A percentile compares a stretch with the other conserved stretches of the same genome.
Conservation (phyloP, 2,329 filamentous ascomycete genomes). For the Calonectria pteridis region DNA sequence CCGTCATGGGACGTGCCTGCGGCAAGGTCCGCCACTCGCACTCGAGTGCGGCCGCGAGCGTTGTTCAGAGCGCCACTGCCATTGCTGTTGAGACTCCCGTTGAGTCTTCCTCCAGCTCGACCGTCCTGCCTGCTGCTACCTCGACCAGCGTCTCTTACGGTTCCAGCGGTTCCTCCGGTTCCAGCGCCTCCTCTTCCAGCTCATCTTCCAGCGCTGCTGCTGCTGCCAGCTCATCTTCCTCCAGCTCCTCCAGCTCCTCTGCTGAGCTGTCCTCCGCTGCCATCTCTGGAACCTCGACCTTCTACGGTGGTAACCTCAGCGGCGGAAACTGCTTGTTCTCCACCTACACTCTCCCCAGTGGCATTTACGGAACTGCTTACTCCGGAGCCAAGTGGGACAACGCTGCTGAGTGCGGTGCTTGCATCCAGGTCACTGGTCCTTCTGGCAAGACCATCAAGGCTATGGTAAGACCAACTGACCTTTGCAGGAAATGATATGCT, state of each 20-base stretch:
- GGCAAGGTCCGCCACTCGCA: conserved; percentile 30
- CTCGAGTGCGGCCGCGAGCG: conserved; percentile 19
- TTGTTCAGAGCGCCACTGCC: conserved; percentile 10
- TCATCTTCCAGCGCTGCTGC: conserved; percentile 12
- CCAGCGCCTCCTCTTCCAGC: conserved; percentile 18
- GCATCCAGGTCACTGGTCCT: conserved; percentile 70
- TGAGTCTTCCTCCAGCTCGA: conserved; percentile 2
- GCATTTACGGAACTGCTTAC: conserved; percentile 72
- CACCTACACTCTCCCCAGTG: conserved; percentile 70
- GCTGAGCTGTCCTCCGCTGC: conserved; percentile 12
- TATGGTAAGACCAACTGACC: conserved; percentile 63
- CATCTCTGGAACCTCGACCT: conserved; percentile 53
- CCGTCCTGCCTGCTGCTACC: neutral
- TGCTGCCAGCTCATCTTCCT: conserved; percentile 3
- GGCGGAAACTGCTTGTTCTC: conserved; percentile 75
- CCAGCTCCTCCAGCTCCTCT: conserved; percentile 12
- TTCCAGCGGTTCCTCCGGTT: conserved; percentile 6
- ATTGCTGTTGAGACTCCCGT: neutral
- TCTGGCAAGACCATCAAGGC: conserved; percentile 67
- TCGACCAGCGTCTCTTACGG: neutral
- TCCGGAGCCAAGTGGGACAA: conserved; percentile 69
- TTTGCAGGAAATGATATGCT: neutral
- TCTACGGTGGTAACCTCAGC: conserved; percentile 66
- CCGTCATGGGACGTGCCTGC: conserved; percentile 45
- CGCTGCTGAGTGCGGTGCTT: conserved; percentile 70